These are phyloP conservation scores for Penicillium sp. DNA, from an alignment of 2,329 filamentous ascomycete species.

Conservation along the genomic window DNA sequence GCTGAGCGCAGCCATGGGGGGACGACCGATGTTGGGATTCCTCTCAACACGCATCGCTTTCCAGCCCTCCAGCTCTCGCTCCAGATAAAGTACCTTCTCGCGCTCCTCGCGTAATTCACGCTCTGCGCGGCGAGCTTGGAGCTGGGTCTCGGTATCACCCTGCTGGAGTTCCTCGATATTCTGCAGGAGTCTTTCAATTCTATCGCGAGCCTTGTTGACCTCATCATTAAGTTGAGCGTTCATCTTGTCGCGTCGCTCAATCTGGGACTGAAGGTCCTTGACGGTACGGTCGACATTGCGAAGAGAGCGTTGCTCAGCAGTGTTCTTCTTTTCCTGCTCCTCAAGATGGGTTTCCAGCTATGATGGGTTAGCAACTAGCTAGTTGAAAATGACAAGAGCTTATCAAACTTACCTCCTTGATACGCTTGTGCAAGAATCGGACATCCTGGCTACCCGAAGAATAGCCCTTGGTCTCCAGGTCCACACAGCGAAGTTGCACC, in stretches of 20 bases:
- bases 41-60: conserved; percentile 64
- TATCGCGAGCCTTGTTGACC: conserved; percentile 81
- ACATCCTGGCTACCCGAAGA: conserved; percentile 93
- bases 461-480: conserved; percentile 96
- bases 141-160: conserved; percentile 77
- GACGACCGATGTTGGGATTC: conserved; percentile 38
- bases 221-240: conserved; percentile 81
- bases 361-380: conserved; percentile 23
- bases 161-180: conserved; percentile 94
- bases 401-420: conserved; percentile 78
- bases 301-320: conserved; percentile 79
- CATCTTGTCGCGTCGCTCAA: conserved; percentile 90
- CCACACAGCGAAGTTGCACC: conserved; percentile 83
- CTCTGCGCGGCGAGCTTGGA: conserved; percentile 81
- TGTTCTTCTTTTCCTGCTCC: conserved; percentile 75
- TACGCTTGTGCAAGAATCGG: conserved; percentile 87
- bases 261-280: conserved; percentile 87
- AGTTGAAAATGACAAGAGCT: neutral
- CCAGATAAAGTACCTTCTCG: conserved; percentile 78
- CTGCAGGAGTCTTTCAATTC: conserved; percentile 82
- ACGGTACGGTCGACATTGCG: conserved; percentile 93
- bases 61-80: conserved; percentile 83
- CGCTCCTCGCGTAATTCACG: conserved; percentile 85
- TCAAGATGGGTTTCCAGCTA: conserved; percentile 89
- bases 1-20: conserved; percentile 37